Base-by-base conservation (phyloP, 2,329 filamentous ascomycete species). In the Clarireedia homoeocarpa region DNA sequence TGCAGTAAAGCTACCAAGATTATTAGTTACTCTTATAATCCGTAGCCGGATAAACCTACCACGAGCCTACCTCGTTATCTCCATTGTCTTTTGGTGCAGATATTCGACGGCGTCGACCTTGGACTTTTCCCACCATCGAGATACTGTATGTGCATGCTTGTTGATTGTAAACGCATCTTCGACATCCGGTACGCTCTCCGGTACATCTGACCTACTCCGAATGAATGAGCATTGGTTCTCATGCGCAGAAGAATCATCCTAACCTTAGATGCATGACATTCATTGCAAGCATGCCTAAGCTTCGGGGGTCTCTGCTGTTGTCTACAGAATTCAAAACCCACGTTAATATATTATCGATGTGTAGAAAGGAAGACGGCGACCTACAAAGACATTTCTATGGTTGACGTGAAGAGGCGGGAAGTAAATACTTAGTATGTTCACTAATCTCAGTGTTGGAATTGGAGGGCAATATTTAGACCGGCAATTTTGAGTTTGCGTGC, bases 71-170 rank as follows among this genome's bases (percentile, higher is more conserved):
- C 26, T 6, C 42, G 5, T n/a, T 30, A 2, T 15, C 17, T 20
- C 15, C 7, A 20, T 30, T 20, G 14, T 39, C 20, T 20, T 53
- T 48, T 9, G 5, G 15, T 3, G 30, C 12, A 5, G 42, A 39
- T 23, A n/a, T 27, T 1, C 51, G 51, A 17, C 42, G 46, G 2
- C 51, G 51, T 20, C 46, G 42, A n/a, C 42, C 42, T 26, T 53
- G 42, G 5, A 53, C 51, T 48, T 53, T 53, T 15, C 51, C 51
- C 26, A 53, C 51, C 51, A 53, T 53, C 24, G 51, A 53, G 20
- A 53, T 14, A 48, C 51, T 53, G 30, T 53, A 53, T 4, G 51
- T 48, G 30, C 42, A 53, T 48, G 15, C 48, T 39, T 53, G 51
- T 26, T 53, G 30, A 3, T 53, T 53, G 15, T 27, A 53, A 17